Conservation (phyloP, 1,139 yeast species). For the Saccharomycopsis hybrid region DNA sequence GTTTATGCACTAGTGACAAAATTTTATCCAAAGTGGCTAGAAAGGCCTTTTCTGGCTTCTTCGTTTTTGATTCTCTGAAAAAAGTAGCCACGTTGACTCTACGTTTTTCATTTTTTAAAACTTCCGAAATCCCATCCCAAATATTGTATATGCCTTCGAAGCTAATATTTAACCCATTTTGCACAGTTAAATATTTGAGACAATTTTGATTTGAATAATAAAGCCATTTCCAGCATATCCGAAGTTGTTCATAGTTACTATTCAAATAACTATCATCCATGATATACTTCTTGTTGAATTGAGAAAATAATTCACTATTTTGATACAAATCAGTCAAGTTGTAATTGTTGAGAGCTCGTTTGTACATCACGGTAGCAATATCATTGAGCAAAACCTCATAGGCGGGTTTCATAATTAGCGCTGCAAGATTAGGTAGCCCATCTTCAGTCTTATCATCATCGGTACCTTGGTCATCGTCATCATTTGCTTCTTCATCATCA, state of each 20-base stretch:
- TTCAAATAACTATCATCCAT: conserved; percentile 9
- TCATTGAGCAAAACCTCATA: conserved; percentile 15
- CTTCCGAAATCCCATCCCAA: conserved; percentile 75
- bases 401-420: conserved; percentile 14
- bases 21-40: conserved; percentile 28
- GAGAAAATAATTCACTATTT: conserved; percentile 17
- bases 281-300: conserved; percentile 7
- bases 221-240: conserved; percentile 22
- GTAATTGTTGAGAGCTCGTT: conserved; percentile 13
- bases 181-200: conserved; percentile 5
- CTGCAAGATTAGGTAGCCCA: background rate
- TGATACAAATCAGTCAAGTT: conserved; percentile 9
- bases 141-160: conserved; percentile 84
- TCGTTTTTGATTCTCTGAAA: conserved; percentile 23
- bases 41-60: conserved; percentile 21
- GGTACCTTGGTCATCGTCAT: background rate
- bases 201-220: conserved; percentile 14
- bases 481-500: conserved; percentile 3
- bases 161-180: conserved; percentile 58
- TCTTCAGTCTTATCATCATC: background rate
- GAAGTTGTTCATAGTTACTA: conserved; percentile 17
- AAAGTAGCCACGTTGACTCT: conserved; percentile 24
- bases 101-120: conserved; percentile 50
- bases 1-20: conserved; percentile 26
- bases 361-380: conserved; percentile 19